Base-by-base conservation (phyloP, 352 stramenopile genomes). In the Globisporangium heterothallicum region DNA sequence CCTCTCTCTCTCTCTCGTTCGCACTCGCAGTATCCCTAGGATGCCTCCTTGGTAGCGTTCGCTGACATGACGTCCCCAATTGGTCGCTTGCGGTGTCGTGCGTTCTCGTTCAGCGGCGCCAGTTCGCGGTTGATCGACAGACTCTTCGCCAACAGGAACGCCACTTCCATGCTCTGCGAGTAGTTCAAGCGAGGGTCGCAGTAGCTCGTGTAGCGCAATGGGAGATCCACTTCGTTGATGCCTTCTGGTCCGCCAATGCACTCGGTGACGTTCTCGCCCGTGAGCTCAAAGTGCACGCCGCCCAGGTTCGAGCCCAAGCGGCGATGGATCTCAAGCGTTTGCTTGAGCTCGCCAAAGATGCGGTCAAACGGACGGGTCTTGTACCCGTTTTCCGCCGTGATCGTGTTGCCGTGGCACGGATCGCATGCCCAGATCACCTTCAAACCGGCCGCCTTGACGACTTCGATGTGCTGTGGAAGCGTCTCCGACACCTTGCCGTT, bases 141-240 rank as follows among this genome's bases (percentile, higher is more conserved):
- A 53, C 76, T 83, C 66, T 99, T 97, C 44, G 95, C 94, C 56
- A 99, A 84, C 54, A 98, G 70, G 67, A 99, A 99, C 16, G 96
- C 96, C 46, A 99, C 83, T 66, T 99, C 96, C 78, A 99, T 90
- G 42, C 94, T 95, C 78, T 99, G 97, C 55, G 86, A 95, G 66
- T 97, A 97, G 75, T 99, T 99, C 43, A 99, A 79, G 43, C 97
- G 87, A 42, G 97, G 97, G 83, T 99, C 97, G 63, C 97, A 99
- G 64, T 91, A 94, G 51, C 96, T 99, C 55, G 94, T 89, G 86
- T 99, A 99, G 53, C 92, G 84, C 57, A 92, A 70, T 18, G 72
- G 82, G 26, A 99, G 74, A 53, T 97, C 93, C 12, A 86, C 73
- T 66, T 98, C 94, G 38, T 87, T 94, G 25, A 99, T 90, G 53